phyloP scores from a whole-genome alignment of 257 asterid species.

The Vinca minor region DNA sequence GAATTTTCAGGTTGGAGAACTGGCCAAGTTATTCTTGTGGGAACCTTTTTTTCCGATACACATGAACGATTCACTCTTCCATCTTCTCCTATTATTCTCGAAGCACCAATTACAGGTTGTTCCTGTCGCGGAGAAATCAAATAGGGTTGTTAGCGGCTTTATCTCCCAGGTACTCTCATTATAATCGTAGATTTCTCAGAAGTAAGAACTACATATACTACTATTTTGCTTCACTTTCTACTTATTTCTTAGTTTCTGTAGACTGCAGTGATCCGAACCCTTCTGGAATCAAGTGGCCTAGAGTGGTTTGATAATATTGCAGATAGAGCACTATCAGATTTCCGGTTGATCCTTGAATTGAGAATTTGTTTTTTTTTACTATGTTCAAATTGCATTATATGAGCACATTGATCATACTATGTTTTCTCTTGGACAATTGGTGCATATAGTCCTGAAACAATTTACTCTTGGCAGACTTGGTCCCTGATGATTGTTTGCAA shows the following conservation, averaged over 20 bases:
- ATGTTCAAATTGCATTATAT: background rate
- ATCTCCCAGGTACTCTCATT: slow-evolving; percentile 9
- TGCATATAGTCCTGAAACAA: no score
- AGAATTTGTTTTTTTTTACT: background rate
- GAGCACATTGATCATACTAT: background rate
- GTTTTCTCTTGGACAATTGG: no score
- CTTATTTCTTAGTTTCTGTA: background rate
- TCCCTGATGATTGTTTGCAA: no score
- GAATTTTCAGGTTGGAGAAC: slow-evolving; percentile 4
- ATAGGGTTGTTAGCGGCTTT: slow-evolving; percentile 6
- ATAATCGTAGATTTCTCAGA: background rate
- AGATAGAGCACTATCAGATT: slow-evolving; percentile 10
- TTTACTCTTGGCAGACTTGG: no score
- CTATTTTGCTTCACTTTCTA: background rate
- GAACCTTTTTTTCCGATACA: background rate
- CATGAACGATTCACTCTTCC: slow-evolving; percentile 13
- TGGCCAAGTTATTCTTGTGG: slow-evolving; percentile 2
- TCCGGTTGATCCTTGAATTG: slow-evolving; percentile 8
- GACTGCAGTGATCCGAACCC: slow-evolving; percentile 15
- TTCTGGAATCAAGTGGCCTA: slow-evolving; percentile 17
- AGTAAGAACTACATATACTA: background rate
- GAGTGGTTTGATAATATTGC: slow-evolving; percentile 19
- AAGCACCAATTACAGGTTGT: slow-evolving; percentile 12
- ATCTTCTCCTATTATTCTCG: slow-evolving; percentile 12
- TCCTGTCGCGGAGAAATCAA: slow-evolving; percentile 9